These are phyloP conservation scores for Sugiyamaella mastotermitis DNA, from an alignment of 805 yeast genomes.

Conservation along the genomic window DNA sequence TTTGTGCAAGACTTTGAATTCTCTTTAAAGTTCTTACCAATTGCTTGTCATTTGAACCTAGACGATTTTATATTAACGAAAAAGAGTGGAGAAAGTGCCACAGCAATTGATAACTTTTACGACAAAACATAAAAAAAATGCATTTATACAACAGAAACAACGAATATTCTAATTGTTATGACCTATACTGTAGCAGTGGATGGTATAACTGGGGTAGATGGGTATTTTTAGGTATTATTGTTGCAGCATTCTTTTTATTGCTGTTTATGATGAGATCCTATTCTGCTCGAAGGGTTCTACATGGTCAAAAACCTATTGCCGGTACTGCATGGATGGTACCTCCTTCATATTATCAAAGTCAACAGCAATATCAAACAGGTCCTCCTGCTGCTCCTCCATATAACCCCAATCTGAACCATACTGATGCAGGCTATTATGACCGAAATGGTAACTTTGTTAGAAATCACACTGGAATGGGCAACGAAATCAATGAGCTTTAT, in stretches of 20 bases:
- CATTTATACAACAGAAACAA: too few relatives aligned
- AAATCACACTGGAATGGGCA: constrained; percentile 1
- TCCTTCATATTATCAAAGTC: constrained; percentile 57
- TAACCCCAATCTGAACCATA: constrained; percentile 23
- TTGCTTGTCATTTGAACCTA: too few relatives aligned
- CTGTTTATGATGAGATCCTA: constrained; percentile 23
- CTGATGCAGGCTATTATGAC: constrained; percentile 76
- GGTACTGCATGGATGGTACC: constrained; percentile 89
- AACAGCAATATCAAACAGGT: constrained; percentile 38
- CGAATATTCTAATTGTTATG: too few relatives aligned
- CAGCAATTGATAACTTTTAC: too few relatives aligned
- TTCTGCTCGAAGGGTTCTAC: constrained; percentile 23
- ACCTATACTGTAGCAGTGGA: too few relatives aligned
- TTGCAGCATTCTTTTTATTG: constrained; percentile 19
- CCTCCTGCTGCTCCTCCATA: constrained; percentile 23
- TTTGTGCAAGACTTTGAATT: too few relatives aligned
- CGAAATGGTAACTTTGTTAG: constrained; percentile 40
- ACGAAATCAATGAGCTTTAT: not conserved
- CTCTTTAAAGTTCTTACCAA: too few relatives aligned
- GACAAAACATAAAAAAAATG: too few relatives aligned
- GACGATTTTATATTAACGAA: too few relatives aligned
- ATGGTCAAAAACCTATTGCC: constrained; percentile 51
- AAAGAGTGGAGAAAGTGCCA: too few relatives aligned
- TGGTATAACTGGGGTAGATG: constrained; percentile 34
- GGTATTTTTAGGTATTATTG: constrained; percentile 27